These are phyloP conservation scores for Solanum peruvianum DNA, from an alignment of 257 asterid species.

Conservation along the genomic window DNA sequence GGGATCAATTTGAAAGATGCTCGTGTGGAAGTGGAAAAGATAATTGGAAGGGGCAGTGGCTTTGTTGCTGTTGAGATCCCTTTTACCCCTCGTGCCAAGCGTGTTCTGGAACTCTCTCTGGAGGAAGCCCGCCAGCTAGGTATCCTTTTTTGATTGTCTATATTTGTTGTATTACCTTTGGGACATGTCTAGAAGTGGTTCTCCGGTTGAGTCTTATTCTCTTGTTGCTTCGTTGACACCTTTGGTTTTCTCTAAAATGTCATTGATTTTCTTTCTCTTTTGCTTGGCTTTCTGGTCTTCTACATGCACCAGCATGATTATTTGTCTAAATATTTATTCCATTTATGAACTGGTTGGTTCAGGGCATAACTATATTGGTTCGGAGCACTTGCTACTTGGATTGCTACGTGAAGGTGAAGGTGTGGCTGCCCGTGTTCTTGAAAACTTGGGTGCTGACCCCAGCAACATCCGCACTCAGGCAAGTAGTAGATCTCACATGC, in stretches of 20 bases:
- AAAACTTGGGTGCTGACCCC: conserved; percentile 92
- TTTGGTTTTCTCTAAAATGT: neutral
- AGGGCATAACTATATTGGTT: conserved; percentile 99
- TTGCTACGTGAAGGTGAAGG: conserved; percentile 99
- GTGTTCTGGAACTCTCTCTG: conserved; percentile 84
- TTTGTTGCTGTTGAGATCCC: conserved; percentile 98
- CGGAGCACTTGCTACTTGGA: conserved; percentile 94
- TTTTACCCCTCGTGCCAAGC: conserved; percentile 97
- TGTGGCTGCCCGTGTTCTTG: conserved; percentile 96
- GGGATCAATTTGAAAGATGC: conserved; percentile 96
- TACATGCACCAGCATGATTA: neutral
- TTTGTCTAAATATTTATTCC: neutral
- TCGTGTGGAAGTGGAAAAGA: conserved; percentile 96
- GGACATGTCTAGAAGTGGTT: neutral
- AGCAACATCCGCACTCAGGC: conserved; percentile 90
- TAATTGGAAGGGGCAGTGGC: conserved; percentile 96
- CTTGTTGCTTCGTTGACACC: neutral
- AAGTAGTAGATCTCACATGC: conserved; percentile 2
- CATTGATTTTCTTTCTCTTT: neutral
- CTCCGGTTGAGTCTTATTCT: neutral
- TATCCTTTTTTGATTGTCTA: conserved; percentile 11
- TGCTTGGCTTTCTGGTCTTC: neutral
- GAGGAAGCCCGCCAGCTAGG: conserved; percentile 99
- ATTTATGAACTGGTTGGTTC: neutral
- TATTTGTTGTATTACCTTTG: neutral